Evolutionary conservation across 2,329 filamentous ascomycete species (phyloP), one percentile per base, ranked within the genome.

Genomic region (Neopestalotiopsis sp.): DNA sequence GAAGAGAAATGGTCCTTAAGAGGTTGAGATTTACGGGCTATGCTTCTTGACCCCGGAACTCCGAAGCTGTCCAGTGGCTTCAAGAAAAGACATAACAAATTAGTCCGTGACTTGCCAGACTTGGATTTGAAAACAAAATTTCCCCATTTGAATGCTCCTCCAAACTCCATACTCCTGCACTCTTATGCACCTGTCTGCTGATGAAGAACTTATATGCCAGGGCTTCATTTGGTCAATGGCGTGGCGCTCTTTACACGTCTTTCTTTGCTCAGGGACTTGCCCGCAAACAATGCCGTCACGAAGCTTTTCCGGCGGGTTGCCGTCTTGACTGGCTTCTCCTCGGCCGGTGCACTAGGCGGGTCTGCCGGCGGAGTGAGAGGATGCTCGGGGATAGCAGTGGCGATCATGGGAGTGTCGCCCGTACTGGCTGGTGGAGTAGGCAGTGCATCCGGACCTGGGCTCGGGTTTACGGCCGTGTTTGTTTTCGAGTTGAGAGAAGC

Each of bases 351-450:
- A 10, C 34, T 10, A 6, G 72, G 72, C 14, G 71, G 72, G 1
- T 78, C 75, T 58, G 74, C 74, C 24, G 76, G 74, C 17, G 77
- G 75, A 49, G 62, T 68, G 9, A 65, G 67, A 14, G 69, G 67
- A n/a, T 66, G 67, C 49, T 71, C 69, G 4, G 69, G 68, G n/a
- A 71, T 78, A 12, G 75, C 75, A 9, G 73, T 69, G 52, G 77
- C 73, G 34, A 74, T 75, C 30, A 76, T 73, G 24, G 74, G 72
- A 40, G 75, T 75, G 30, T 73, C 75, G 12, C 75, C 74, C 20
- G 72, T 73, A 45, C 76, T 78, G 34, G 74, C 69, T 9, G 77
- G 75, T 32, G 76, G 75, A 34, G 75, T 77, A n/a, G 76, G 74
- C 32, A 74, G 40, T 34, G 71, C 4, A 67, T 72, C 38, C 4